Conservation (phyloP, 2,329 filamentous ascomycete species). For the Phaeosphaeria sp. region DNA sequence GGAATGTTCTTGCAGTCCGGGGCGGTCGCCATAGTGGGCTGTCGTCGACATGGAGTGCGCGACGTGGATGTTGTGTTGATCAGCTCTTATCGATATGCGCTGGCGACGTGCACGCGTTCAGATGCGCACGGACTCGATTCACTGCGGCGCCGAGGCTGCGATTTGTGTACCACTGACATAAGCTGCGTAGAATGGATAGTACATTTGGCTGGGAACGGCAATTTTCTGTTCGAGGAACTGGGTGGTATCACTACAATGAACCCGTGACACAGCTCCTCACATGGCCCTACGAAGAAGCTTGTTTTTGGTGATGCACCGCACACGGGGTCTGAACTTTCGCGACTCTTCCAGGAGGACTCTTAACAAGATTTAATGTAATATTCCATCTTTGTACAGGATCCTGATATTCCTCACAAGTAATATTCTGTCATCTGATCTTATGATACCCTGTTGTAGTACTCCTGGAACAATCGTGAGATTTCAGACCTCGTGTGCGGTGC, state of each 20-base stretch:
- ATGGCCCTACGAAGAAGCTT: not conserved
- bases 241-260: not conserved
- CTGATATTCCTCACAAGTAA: too few relatives aligned
- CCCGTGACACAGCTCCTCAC: not conserved
- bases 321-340: too few relatives aligned
- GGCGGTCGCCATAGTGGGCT: constrained; percentile 60
- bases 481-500: too few relatives aligned
- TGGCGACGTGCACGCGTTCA: constrained; percentile 13
- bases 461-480: too few relatives aligned
- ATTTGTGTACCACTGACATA: not conserved
- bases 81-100: constrained; percentile 30
- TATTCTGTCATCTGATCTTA: too few relatives aligned
- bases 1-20: constrained; percentile 75
- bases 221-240: not conserved
- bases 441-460: too few relatives aligned
- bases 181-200: not conserved
- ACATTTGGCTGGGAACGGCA: not conserved
- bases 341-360: too few relatives aligned
- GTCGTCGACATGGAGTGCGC: constrained; percentile 38
- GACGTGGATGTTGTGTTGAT: constrained; percentile 30
- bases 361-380: too few relatives aligned
- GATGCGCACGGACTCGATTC: constrained; percentile 15
- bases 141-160: not conserved
- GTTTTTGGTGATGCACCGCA: too few relatives aligned
- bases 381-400: too few relatives aligned